Base-by-base conservation (phyloP, 441 rosid species). In the Kokia cookei region DNA sequence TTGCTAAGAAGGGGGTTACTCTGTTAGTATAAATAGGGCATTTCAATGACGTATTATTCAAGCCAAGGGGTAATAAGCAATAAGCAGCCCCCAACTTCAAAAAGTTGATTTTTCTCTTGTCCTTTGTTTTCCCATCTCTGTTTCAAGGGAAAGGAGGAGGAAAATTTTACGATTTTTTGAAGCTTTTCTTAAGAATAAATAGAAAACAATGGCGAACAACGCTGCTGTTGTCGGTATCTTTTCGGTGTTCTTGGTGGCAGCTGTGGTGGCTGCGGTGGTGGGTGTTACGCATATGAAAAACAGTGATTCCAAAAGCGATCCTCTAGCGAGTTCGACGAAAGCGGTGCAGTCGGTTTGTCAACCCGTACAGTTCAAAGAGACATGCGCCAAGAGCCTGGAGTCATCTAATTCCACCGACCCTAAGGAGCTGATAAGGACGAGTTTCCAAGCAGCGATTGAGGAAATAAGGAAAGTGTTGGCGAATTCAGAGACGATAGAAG, bases 341-440 rank as follows among this genome's bases (percentile, higher is more conserved):
- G 86, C 90, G 0, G 79, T 90, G 40, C 61, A 78, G 40, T 80
- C 89, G 8, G 78, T 94, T 43, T 94, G 98, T 76, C 84, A 81
- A 74, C 91, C 96, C 0, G 86, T 93, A 0, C 93, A 89, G 55
- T 91, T 83, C 37, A 85, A 65, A 47, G 73, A 92, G 37, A 77
- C 88, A 2, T 92, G 98, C 51, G 84, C 81, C 54, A 55, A 71
- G 1, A 87, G 87, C 65, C 77, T 92, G 15, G 35, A 59, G 0
- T 84, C 88, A 4, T 32, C 35, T 32, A 84, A 89, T 65, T 73
- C 83, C 7, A 75, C 80, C 2, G 90, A 87, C 66, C 91, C 95
- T 11, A 80, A 76, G 8, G 88, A 88, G 50, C 90, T 94, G 50
- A 86, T 92, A 73, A 86, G 81, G 80, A 77, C 81, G 0, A 82